phyloP scores from a whole-genome alignment of 768 basidiomycete species.

The Suillus subalutaceus region DNA sequence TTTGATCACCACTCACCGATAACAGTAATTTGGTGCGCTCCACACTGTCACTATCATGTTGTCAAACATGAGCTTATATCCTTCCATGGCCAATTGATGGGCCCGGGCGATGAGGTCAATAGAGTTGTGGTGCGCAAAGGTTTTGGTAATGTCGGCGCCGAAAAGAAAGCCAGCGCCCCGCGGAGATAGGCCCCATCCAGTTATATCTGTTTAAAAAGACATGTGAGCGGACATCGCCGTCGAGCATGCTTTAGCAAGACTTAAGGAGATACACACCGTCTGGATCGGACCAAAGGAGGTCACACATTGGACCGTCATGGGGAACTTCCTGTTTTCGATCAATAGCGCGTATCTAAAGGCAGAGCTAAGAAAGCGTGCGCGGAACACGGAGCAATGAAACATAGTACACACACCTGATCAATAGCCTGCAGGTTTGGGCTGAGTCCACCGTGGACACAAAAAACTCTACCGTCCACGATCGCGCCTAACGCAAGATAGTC shows the following conservation, averaged over 20 bases:
- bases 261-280: slow-evolving; percentile 63
- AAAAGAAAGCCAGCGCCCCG: slow-evolving; percentile 96
- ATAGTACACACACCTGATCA: slow-evolving; percentile 69
- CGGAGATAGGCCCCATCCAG: slow-evolving; percentile 96
- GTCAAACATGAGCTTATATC: slow-evolving; percentile 97
- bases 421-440: slow-evolving; percentile 86
- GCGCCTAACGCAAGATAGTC: slow-evolving; percentile 95
- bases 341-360: slow-evolving; percentile 81
- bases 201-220: slow-evolving; percentile 63
- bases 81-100: slow-evolving; percentile 98
- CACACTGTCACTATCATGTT: slow-evolving; percentile 94
- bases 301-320: slow-evolving; percentile 98
- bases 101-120: slow-evolving; percentile 96
- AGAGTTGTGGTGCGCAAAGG: slow-evolving; percentile 88
- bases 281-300: slow-evolving; percentile 98
- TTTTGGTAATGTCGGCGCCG: slow-evolving; percentile 87
- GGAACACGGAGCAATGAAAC: slow-evolving; percentile 24
- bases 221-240: slow-evolving; percentile 15
- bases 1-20: slow-evolving; percentile 61
- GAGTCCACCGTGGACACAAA: slow-evolving; percentile 96
- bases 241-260: neutral
- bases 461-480: slow-evolving; percentile 95
- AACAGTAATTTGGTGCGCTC: slow-evolving; percentile 99
- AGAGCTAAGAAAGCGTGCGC: slow-evolving; percentile 13
- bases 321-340: slow-evolving; percentile 98